Conservation (phyloP, 345 rosid species). For the Lepidium africanum region DNA sequence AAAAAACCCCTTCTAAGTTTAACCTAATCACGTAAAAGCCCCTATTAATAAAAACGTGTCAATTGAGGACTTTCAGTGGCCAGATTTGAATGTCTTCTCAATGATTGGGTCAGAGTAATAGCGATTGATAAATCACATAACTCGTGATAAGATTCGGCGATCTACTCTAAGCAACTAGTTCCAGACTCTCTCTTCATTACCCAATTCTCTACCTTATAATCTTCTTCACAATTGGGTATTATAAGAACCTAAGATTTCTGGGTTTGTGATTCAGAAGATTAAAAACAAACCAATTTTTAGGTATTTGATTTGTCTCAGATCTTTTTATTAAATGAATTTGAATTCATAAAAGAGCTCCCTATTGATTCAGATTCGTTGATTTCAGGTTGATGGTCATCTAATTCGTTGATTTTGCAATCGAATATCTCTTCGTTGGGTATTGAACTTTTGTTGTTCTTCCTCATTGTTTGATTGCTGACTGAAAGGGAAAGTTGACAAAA, state of each 20-base stretch:
- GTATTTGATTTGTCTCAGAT: conserved; percentile 1
- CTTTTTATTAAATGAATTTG: background rate
- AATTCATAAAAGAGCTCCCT: background rate
- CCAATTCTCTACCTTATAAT: background rate
- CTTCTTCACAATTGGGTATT: background rate
- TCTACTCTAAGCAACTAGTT: background rate
- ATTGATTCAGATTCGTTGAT: conserved; percentile 10
- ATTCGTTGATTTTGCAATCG: background rate
- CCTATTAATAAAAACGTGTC: background rate
- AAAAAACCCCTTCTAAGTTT: background rate
- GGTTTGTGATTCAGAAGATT: background rate
- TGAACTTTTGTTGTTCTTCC: background rate
- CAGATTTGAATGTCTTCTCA: background rate
- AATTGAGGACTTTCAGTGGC: background rate
- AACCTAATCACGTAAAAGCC: background rate
- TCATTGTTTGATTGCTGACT: conserved; percentile 26
- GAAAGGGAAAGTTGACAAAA: background rate
- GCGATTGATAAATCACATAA: background rate
- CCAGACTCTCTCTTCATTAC: background rate
- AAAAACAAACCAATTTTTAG: background rate
- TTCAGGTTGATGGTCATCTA: conserved; percentile 67
- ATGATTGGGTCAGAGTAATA: conserved; percentile 17
- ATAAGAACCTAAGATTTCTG: background rate
- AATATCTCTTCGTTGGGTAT: background rate
- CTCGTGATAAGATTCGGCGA: background rate